Percentiles rank a stretch among this genome's conserved stretches.
Conservation (phyloP, 2,329 filamentous ascomycete genomes). For the Tolypocladium amazonense region DNA sequence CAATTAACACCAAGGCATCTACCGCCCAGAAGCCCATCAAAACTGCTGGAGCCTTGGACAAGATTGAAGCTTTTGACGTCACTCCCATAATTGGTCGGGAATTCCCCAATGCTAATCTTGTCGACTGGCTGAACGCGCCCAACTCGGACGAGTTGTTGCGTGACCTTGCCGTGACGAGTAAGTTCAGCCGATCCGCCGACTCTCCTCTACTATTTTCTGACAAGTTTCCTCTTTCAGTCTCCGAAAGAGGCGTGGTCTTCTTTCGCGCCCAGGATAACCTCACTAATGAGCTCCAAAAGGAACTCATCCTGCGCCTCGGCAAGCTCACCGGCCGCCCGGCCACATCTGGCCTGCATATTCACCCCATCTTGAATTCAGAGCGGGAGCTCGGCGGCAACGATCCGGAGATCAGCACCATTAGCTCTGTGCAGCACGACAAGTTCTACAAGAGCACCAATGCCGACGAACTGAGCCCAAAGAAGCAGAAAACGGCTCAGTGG, state of each 20-base stretch:
- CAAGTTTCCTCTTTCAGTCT: conserved; percentile 34
- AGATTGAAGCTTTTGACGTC: conserved; percentile 44
- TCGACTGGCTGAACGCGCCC: conserved; percentile 48
- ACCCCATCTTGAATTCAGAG: conserved; percentile 43
- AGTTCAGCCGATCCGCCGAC: conserved; percentile 4
- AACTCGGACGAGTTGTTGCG: conserved; percentile 53
- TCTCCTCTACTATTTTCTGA: not conserved
- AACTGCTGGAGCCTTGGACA: conserved; percentile 37
- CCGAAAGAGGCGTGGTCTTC: conserved; percentile 59
- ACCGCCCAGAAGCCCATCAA: conserved; percentile 28
- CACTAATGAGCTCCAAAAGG: conserved; percentile 53
- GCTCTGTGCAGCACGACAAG: conserved; percentile 42
- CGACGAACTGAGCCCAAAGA: conserved; percentile 18
- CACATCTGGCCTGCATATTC: conserved; percentile 47
- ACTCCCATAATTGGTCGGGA: conserved; percentile 54
- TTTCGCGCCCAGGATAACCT: conserved; percentile 54
- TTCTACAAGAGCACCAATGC: conserved; percentile 22
- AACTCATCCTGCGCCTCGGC: conserved; percentile 50
- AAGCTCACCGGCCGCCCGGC: conserved; percentile 45
- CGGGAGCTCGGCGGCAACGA: conserved; percentile 44
- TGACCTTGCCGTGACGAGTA: conserved; percentile 58
- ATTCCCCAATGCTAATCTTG: conserved; percentile 46
- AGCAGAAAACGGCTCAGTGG: conserved; percentile 40
- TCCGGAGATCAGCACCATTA: conserved; percentile 54
- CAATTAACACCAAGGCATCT: conserved; percentile 2